phyloP scores from a whole-genome alignment of 805 yeast genomes.

The Candida alai region DNA sequence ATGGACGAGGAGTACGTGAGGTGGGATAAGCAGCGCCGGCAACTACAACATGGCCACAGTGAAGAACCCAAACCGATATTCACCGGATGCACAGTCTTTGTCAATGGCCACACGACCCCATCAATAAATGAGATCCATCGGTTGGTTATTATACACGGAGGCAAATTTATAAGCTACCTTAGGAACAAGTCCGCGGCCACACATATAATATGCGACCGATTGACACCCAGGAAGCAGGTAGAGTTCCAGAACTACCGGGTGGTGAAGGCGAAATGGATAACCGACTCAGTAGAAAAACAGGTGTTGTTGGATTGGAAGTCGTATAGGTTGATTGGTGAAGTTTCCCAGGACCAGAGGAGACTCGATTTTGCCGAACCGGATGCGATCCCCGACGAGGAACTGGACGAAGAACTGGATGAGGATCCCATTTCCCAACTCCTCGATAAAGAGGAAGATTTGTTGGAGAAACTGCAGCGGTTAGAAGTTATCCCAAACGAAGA shows the following conservation, averaged over 20 bases:
- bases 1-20: conserved; percentile 47
- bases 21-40: conserved; percentile 42
- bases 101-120: conserved; percentile 89
- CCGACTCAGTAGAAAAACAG: conserved; percentile 51
- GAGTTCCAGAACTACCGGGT: conserved; percentile 70
- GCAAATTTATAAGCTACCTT: conserved; percentile 65
- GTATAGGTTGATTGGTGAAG: conserved; percentile 48
- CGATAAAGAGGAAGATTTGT: conserved; percentile 10
- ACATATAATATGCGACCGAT: conserved; percentile 74
- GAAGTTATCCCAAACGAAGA: conserved; percentile 8
- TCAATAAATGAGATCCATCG: conserved; percentile 70
- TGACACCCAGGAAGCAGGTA: conserved; percentile 71
- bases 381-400: conserved; percentile 1
- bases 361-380: conserved; percentile 17
- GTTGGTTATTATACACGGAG: conserved; percentile 74
- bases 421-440: no score
- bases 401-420: conserved; percentile 2
- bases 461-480: conserved; percentile 6
- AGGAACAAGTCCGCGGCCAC: conserved; percentile 72
- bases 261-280: conserved; percentile 79
- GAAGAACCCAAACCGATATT: conserved; percentile 43
- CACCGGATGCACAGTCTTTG: conserved; percentile 60
- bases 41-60: not conserved
- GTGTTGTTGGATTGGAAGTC: conserved; percentile 65
- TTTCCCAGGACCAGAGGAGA: conserved; percentile 53